Evolutionary conservation across 768 basidiomycete genomes (phyloP).

Genomic region (Agrocybe praecox): DNA sequence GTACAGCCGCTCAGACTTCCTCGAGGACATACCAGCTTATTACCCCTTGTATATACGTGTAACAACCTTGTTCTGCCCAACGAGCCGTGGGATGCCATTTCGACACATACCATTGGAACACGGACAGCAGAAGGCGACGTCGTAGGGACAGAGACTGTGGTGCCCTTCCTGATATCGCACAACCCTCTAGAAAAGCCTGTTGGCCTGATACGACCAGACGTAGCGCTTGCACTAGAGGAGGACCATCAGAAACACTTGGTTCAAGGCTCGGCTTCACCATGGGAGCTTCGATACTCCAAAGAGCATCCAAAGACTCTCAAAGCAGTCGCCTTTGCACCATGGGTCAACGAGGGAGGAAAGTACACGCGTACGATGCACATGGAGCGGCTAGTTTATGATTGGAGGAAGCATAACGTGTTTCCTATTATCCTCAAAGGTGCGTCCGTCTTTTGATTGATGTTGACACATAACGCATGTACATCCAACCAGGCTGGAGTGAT

Average conservation of each 20-base stretch:
- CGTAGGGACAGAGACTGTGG: slow-evolving; percentile 23
- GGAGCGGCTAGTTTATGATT: slow-evolving; percentile 30
- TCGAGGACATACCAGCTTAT: slow-evolving; percentile 22
- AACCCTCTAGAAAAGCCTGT: slow-evolving; percentile 20
- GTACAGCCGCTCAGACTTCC: slow-evolving; percentile 22
- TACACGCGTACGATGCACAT: slow-evolving; percentile 33
- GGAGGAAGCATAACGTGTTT: slow-evolving; percentile 30
- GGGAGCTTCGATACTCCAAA: slow-evolving; percentile 27
- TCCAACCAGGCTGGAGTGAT: slow-evolving; percentile 31
- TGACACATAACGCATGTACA: background rate
- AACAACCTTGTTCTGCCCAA: slow-evolving; percentile 29
- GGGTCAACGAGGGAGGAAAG: slow-evolving; percentile 36
- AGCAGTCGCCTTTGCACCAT: slow-evolving; percentile 31
- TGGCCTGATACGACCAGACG: slow-evolving; percentile 29
- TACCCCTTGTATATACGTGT: slow-evolving; percentile 26
- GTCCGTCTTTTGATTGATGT: background rate
- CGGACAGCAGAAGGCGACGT: slow-evolving; percentile 21
- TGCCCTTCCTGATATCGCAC: slow-evolving; percentile 29
- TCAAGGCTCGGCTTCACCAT: slow-evolving; percentile 27
- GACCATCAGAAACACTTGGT: slow-evolving; percentile 31
- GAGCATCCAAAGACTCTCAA: slow-evolving; percentile 15
- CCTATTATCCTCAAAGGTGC: slow-evolving; percentile 28
- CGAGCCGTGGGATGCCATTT: slow-evolving; percentile 16
- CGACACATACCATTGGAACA: slow-evolving; percentile 17
- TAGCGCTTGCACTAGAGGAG: slow-evolving; percentile 27